These are phyloP conservation scores for Wickerhamomyces rabaulensis DNA, from an alignment of 805 yeast genomes.

Conservation along the genomic window DNA sequence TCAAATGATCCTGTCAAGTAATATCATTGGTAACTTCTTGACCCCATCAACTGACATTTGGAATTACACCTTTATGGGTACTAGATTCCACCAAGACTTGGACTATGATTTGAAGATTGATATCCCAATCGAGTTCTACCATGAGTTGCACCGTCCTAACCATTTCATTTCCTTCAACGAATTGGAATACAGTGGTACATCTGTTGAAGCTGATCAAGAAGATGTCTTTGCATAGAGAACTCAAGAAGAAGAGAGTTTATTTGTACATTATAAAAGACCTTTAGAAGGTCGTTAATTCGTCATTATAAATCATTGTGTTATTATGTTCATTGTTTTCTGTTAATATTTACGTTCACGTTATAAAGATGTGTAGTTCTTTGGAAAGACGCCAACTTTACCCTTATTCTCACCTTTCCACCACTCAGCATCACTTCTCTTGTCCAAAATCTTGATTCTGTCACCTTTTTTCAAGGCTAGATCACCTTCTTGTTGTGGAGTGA, in stretches of 20 bases:
- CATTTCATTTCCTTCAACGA: slow-evolving; percentile 78
- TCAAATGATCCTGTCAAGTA: slow-evolving; percentile 70
- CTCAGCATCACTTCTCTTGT: slow-evolving; percentile 11
- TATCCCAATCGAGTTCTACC: slow-evolving; percentile 76
- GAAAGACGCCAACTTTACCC: slow-evolving; percentile 18
- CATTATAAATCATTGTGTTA: not conserved
- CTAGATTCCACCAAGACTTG: slow-evolving; percentile 66
- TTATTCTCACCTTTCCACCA: slow-evolving; percentile 23
- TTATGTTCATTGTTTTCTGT: not conserved
- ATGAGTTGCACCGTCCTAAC: slow-evolving; percentile 80
- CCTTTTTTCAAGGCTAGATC: slow-evolving; percentile 42
- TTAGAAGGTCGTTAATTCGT: not conserved
- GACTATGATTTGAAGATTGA: slow-evolving; percentile 65
- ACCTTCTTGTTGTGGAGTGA: slow-evolving; percentile 29
- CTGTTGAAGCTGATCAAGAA: slow-evolving; percentile 61
- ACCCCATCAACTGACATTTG: slow-evolving; percentile 83
- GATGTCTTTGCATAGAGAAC: slow-evolving; percentile 46
- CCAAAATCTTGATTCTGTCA: slow-evolving; percentile 36
- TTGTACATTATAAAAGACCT: not conserved
- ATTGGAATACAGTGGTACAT: slow-evolving; percentile 43
- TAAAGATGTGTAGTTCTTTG: slow-evolving; percentile 16
- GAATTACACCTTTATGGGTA: slow-evolving; percentile 89
- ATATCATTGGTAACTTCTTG: slow-evolving; percentile 73
- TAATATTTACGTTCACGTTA: not conserved
- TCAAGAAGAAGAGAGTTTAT: not conserved